Conservation (phyloP, 495 filamentous ascomycete genomes). For the Pseudoneurospora amorphoporcata region DNA sequence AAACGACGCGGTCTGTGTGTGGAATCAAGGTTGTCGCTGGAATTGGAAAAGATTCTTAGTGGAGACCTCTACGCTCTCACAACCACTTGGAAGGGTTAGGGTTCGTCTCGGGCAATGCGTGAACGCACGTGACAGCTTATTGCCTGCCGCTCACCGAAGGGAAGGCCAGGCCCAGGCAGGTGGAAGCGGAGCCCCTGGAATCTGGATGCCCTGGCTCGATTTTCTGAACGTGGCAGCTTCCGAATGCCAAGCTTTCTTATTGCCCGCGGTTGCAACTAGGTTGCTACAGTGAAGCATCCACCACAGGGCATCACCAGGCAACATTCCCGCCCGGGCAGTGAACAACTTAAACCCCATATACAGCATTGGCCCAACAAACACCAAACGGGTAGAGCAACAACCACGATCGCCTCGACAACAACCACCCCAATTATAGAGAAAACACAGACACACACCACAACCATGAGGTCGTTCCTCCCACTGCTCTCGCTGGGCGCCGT, state of each 20-base stretch:
- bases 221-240: conserved; percentile 42
- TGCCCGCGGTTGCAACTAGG: not conserved
- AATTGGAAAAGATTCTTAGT: not conserved
- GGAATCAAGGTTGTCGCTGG: not conserved
- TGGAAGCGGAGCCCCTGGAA: conserved; percentile 2
- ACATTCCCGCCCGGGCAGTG: not conserved
- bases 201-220: conserved; percentile 5
- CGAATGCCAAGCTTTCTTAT: conserved; percentile 1
- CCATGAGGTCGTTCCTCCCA: conserved; percentile 41
- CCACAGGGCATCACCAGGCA: not conserved
- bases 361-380: not conserved
- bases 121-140: not conserved
- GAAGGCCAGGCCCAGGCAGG: conserved; percentile 1
- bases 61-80: not conserved
- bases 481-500: conserved; percentile 39
- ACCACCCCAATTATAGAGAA: not conserved
- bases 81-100: not conserved
- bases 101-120: not conserved
- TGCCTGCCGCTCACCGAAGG: not conserved
- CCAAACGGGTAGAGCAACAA: not conserved
- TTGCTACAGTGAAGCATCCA: not conserved
- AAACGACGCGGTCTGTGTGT: not conserved
- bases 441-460: conserved; percentile 4
- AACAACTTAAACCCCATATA: not conserved
- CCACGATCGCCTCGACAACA: not conserved